Conservation (phyloP, 108 stramenopile genomes). For the Tribonema minus region DNA sequence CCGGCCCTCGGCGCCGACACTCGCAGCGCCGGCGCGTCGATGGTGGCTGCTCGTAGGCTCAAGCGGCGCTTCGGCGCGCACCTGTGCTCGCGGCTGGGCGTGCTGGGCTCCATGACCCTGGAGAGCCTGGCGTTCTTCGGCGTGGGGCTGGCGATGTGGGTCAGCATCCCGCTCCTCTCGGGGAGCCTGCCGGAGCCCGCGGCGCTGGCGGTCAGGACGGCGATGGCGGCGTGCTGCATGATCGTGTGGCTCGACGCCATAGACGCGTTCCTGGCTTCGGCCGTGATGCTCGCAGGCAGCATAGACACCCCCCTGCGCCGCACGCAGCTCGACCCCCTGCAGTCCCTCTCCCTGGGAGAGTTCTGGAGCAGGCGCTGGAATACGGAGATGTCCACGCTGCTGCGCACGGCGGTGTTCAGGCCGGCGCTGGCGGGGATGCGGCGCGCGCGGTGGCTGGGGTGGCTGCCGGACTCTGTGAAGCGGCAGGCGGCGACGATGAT, state of each 20-base stretch:
- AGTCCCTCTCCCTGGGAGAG: background rate
- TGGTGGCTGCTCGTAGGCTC: background rate
- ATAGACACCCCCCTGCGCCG: background rate
- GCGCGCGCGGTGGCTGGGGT: background rate
- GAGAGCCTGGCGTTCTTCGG: background rate
- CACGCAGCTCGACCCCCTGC: background rate
- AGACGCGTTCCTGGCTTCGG: background rate
- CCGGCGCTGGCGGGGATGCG: background rate
- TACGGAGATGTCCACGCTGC: background rate
- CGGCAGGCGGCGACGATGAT: background rate
- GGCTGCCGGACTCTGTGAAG: background rate
- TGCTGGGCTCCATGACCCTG: background rate
- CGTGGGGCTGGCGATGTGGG: background rate
- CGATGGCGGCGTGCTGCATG: background rate
- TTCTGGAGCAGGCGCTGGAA: background rate
- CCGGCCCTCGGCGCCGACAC: background rate
- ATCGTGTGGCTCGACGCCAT: background rate
- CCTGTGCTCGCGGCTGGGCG: background rate
- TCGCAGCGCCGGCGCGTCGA: background rate
- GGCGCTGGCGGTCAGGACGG: background rate
- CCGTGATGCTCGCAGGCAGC: background rate
- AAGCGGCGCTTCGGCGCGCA: too few species aligned
- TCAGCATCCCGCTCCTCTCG: background rate
- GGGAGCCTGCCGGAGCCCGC: background rate
- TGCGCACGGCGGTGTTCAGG: background rate